Conservation (phyloP, 495 filamentous ascomycete species). For the Neurospora africana region DNA sequence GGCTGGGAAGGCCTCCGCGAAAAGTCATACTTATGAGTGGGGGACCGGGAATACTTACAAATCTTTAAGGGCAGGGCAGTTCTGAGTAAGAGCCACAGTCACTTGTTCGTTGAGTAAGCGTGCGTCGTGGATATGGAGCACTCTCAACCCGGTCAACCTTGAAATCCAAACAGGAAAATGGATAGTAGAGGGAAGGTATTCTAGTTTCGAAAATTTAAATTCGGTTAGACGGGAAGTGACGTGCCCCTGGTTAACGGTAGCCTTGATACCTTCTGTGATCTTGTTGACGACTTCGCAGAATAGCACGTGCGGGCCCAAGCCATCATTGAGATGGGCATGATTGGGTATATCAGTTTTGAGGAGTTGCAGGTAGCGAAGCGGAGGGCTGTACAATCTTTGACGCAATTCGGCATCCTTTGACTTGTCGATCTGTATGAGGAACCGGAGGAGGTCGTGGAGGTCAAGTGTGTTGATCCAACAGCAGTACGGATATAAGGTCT, state of each 20-base stretch:
- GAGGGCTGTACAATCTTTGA: slow-evolving; percentile 40
- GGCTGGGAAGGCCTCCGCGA: neutral
- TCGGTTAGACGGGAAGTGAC: slow-evolving; percentile 36
- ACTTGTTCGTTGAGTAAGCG: slow-evolving; percentile 42
- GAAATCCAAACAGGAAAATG: slow-evolving; percentile 26
- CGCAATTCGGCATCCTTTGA: slow-evolving; percentile 12
- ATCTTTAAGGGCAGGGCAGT: slow-evolving; percentile 52
- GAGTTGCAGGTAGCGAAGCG: slow-evolving; percentile 29
- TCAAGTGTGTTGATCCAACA: slow-evolving; percentile 55
- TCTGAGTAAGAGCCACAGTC: slow-evolving; percentile 39
- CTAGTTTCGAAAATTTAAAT: slow-evolving; percentile 19
- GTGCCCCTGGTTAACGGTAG: slow-evolving; percentile 19
- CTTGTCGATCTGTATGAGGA: slow-evolving; percentile 15
- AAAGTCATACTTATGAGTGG: neutral
- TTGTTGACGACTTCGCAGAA: slow-evolving; percentile 18
- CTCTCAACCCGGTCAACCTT: slow-evolving; percentile 25
- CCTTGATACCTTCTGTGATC: slow-evolving; percentile 25
- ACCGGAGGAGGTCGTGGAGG: slow-evolving; percentile 46
- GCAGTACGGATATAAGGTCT: slow-evolving; percentile 59
- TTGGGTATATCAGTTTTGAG: neutral
- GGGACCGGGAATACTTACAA: slow-evolving; percentile 22
- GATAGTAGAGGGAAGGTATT: slow-evolving; percentile 12
- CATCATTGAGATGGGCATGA: neutral
- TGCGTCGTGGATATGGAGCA: slow-evolving; percentile 48
- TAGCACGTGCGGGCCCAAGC: slow-evolving; percentile 12